Conservation (phyloP, 176 grass and related monocot species). For the Panicum miliaceum region DNA sequence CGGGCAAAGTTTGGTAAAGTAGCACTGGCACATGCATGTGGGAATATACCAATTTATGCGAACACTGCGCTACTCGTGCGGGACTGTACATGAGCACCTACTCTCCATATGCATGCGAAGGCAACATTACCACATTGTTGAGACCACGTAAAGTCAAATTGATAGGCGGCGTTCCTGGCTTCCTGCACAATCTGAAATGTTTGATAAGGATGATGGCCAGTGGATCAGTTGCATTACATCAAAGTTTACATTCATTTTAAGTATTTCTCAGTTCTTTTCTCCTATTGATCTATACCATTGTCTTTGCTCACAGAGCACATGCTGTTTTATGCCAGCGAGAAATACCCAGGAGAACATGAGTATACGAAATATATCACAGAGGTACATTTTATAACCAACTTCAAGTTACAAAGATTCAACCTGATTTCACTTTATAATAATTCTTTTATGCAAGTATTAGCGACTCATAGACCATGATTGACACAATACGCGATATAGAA, state of each 20-base stretch:
- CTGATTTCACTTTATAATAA: not conserved
- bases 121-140: not conserved
- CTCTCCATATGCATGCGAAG: not conserved
- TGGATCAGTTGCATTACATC: conserved; percentile 12
- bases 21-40: not conserved
- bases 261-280: conserved; percentile 17
- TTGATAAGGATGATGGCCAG: not conserved
- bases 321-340: conserved; percentile 99
- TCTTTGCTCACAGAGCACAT: conserved; percentile 86
- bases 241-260: not conserved
- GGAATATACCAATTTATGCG: not conserved
- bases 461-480: not conserved
- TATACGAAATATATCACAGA: conserved; percentile 89
- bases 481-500: not conserved
- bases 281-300: conserved; percentile 33
- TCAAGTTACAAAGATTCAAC: not conserved
- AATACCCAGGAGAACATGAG: conserved; percentile 90
- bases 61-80: not conserved
- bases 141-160: not conserved
- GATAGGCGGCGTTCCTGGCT: not conserved
- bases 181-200: not conserved
- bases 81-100: not conserved
- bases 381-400: conserved; percentile 59
- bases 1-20: not conserved
- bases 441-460: conserved; percentile 14